phyloP scores from a whole-genome alignment of 2,329 filamentous ascomycete genomes.

The Pseudocercospora fijiensis region DNA sequence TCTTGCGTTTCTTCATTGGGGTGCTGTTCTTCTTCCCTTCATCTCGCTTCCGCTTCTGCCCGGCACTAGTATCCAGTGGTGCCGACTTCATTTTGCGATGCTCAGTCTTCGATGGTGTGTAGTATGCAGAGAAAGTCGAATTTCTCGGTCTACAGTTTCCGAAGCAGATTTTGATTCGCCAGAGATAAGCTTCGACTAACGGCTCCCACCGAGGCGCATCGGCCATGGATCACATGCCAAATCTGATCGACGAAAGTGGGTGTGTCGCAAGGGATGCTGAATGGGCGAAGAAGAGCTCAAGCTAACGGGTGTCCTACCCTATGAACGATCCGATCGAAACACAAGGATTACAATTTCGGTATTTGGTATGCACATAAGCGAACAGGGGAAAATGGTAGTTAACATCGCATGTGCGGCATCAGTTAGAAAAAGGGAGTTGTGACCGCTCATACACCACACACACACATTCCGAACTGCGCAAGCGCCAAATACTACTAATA shows the following conservation, averaged over 20 bases:
- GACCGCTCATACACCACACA: slow-evolving; percentile 6
- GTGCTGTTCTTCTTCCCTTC: neutral
- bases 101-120: neutral
- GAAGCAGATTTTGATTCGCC: neutral
- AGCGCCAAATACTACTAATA: neutral
- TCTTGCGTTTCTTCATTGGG: slow-evolving; percentile 15
- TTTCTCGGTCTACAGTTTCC: neutral
- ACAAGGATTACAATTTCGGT: neutral
- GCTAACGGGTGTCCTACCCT: slow-evolving; percentile 2
- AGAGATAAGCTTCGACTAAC: neutral
- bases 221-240: neutral
- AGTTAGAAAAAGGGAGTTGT: neutral
- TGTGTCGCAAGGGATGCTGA: neutral
- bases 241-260: neutral
- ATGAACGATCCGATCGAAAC: slow-evolving; percentile 1
- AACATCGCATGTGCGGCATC: neutral
- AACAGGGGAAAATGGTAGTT: neutral
- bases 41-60: slow-evolving; percentile 14
- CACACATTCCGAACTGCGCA: too few relatives aligned
- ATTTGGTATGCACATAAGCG: neutral
- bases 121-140: neutral
- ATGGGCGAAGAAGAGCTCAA: neutral
- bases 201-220: neutral
- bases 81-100: neutral
- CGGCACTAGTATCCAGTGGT: neutral